Percentiles rank a stretch among this genome's conserved stretches.
These are phyloP conservation scores for Hypoxylon fragiforme DNA, from an alignment of 495 filamentous ascomycete genomes.

Conservation along the genomic window DNA sequence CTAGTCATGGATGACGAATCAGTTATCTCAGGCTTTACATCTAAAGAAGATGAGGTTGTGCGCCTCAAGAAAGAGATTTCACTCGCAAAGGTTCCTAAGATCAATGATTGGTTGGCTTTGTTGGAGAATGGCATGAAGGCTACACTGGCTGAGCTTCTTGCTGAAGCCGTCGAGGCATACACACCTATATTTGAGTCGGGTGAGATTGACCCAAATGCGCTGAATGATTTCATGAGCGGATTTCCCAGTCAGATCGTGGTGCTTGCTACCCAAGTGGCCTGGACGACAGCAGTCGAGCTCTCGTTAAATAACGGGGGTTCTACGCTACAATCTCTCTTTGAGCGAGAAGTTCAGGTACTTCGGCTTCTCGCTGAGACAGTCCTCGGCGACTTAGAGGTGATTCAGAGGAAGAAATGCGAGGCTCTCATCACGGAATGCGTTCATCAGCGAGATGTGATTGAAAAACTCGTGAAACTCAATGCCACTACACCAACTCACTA, in stretches of 20 bases:
- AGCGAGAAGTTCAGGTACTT: conserved; percentile 78
- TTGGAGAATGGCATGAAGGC: conserved; percentile 93
- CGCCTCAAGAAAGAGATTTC: conserved; percentile 86
- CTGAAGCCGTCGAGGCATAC: conserved; percentile 80
- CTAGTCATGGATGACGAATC: conserved; percentile 88
- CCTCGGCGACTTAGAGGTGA: conserved; percentile 83
- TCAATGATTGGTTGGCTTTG: conserved; percentile 96
- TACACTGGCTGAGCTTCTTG: conserved; percentile 86
- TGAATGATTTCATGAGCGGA: conserved; percentile 74
- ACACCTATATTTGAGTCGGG: conserved; percentile 68
- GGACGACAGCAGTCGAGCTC: conserved; percentile 82
- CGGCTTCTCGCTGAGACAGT: conserved; percentile 83
- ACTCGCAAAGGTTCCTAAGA: conserved; percentile 85
- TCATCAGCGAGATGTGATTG: conserved; percentile 90
- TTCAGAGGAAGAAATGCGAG: conserved; percentile 93
- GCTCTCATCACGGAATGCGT: conserved; percentile 99
- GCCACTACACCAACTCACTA: conserved; percentile 82
- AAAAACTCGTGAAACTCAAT: conserved; percentile 73
- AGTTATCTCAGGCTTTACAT: conserved; percentile 87
- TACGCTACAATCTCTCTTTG: conserved; percentile 67
- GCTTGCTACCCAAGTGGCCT: conserved; percentile 90
- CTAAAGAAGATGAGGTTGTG: conserved; percentile 93
- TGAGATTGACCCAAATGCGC: conserved; percentile 64
- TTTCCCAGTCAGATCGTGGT: conserved; percentile 96
- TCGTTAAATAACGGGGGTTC: conserved; percentile 70